phyloP scores from a whole-genome alignment of 495 filamentous ascomycete genomes.

The Penicillium ochrochloron region DNA sequence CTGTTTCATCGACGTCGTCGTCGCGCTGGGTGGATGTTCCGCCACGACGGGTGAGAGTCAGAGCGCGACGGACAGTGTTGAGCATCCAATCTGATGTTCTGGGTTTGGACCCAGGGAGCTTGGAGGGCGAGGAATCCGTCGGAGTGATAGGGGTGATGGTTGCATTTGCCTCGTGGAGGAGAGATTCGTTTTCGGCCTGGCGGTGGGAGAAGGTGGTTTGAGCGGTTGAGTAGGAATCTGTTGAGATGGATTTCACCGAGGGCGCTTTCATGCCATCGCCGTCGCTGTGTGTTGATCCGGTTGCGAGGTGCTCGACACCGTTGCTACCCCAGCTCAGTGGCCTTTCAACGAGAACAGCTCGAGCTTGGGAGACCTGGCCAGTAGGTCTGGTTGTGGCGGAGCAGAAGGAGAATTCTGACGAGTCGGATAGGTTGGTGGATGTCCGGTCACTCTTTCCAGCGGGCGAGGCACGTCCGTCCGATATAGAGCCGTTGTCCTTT shows the following conservation, averaged over 20 bases:
- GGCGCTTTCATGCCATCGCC: conserved; percentile 30
- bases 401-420: conserved; percentile 43
- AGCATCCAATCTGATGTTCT: conserved; percentile 54
- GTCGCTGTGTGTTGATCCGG: conserved; percentile 31
- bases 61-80: conserved; percentile 58
- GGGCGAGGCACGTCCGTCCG: conserved; percentile 42
- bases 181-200: conserved; percentile 66
- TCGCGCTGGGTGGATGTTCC: conserved; percentile 27
- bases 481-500: conserved; percentile 25
- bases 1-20: conserved; percentile 20
- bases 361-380: conserved; percentile 24
- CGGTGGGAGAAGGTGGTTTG: conserved; percentile 62
- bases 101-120: conserved; percentile 39
- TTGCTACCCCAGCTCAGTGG: conserved; percentile 32
- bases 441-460: conserved; percentile 58
- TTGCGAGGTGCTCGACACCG: conserved; percentile 32
- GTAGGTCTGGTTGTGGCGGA: conserved; percentile 26
- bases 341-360: conserved; percentile 25
- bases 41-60: conserved; percentile 47
- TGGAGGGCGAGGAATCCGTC: conserved; percentile 35
- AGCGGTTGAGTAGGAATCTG: conserved; percentile 73
- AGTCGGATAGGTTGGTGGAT: conserved; percentile 60
- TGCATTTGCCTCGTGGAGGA: conserved; percentile 50
- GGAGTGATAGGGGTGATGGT: conserved; percentile 16
- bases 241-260: conserved; percentile 45